Evolutionary conservation across 345 rosid species (phyloP).

Genomic region (Mallotus nudiflorus): DNA sequence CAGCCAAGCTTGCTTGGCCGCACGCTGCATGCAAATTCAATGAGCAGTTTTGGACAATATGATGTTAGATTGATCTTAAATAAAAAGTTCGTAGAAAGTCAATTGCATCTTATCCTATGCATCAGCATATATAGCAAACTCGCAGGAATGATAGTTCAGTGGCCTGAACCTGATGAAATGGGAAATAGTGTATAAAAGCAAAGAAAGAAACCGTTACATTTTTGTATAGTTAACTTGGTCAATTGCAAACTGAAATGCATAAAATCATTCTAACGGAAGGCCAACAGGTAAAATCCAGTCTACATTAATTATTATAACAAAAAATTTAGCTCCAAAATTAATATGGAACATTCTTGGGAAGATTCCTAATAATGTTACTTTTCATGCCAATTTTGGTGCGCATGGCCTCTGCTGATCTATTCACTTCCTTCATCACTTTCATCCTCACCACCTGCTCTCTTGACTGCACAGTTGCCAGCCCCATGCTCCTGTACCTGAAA

Average conservation of each 20-base stretch:
- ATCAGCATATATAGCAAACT: too few relatives aligned
- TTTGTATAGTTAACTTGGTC: not conserved
- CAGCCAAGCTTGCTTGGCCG: too few relatives aligned
- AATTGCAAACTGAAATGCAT: not conserved
- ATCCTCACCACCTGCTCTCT: constrained; percentile 72
- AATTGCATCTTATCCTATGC: too few relatives aligned
- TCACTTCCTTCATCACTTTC: constrained; percentile 76
- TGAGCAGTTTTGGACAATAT: too few relatives aligned
- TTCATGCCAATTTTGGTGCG: constrained; percentile 77
- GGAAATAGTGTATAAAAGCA: too few relatives aligned
- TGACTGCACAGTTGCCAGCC: constrained; percentile 71
- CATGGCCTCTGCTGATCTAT: constrained; percentile 63
- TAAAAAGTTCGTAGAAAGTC: too few relatives aligned
- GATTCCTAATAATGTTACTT: constrained; percentile 73
- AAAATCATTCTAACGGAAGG: not conserved
- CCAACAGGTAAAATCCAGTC: not conserved
- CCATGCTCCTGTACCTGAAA: constrained; percentile 84
- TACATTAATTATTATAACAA: not conserved
- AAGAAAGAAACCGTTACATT: not conserved
- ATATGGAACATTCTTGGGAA: constrained; percentile 79
- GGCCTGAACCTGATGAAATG: too few relatives aligned
- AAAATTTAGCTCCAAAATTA: constrained; percentile 23
- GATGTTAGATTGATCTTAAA: too few relatives aligned
- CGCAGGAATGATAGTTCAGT: too few relatives aligned
- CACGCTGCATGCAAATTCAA: too few relatives aligned